Evolutionary conservation across 495 filamentous ascomycete species (phyloP).

Genomic region (Pyrenula aspistea): DNA sequence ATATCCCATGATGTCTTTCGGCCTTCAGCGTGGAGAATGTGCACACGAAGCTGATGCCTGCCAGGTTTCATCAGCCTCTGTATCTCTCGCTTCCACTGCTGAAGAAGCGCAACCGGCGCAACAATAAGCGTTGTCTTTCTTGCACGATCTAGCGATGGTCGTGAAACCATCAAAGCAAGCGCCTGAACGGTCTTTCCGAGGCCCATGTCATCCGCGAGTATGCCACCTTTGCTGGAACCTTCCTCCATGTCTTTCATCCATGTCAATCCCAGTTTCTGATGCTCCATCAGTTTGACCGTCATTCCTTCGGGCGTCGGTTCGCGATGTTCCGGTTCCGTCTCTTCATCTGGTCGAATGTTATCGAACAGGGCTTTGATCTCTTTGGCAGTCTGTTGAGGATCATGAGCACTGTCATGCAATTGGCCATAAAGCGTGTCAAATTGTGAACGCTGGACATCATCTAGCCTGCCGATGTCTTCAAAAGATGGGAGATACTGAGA

Average conservation of each 20-base stretch:
- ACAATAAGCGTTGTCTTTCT: slow-evolving; percentile 80
- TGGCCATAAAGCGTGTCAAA: neutral
- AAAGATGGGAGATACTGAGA: slow-evolving; percentile 4
- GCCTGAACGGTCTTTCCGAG: slow-evolving; percentile 91
- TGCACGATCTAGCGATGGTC: slow-evolving; percentile 46
- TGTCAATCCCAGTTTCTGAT: slow-evolving; percentile 70
- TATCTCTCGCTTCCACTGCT: slow-evolving; percentile 87
- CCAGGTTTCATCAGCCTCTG: slow-evolving; percentile 51
- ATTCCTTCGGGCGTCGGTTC: slow-evolving; percentile 67
- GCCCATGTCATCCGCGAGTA: slow-evolving; percentile 90
- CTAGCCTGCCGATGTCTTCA: neutral
- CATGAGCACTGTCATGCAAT: slow-evolving; percentile 19
- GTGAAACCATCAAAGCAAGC: slow-evolving; percentile 69
- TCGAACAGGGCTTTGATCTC: slow-evolving; percentile 58
- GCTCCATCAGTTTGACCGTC: slow-evolving; percentile 58
- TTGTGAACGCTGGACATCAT: neutral
- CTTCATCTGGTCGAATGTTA: slow-evolving; percentile 64
- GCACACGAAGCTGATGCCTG: slow-evolving; percentile 46
- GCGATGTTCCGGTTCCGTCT: slow-evolving; percentile 49
- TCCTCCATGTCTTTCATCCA: slow-evolving; percentile 82
- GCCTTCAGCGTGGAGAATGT: slow-evolving; percentile 52
- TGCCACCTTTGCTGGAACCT: slow-evolving; percentile 65
- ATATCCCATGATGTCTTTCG: slow-evolving; percentile 43
- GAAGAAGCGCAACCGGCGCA: slow-evolving; percentile 73
- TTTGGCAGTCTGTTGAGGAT: slow-evolving; percentile 45